phyloP scores from a whole-genome alignment of 768 basidiomycete species.

The Mycena alexandri region DNA sequence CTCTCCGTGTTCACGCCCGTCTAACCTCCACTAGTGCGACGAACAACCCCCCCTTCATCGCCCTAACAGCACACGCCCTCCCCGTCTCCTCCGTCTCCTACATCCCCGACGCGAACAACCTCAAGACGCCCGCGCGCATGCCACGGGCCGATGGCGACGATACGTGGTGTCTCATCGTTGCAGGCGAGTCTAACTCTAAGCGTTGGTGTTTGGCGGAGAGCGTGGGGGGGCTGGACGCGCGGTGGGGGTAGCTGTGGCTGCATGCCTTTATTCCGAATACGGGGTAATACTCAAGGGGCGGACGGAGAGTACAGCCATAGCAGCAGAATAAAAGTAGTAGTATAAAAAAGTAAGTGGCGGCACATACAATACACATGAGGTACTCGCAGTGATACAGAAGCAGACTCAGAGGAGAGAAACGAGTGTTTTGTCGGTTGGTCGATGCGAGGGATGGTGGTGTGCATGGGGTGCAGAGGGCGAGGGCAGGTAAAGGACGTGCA shows the following conservation, averaged over 20 bases:
- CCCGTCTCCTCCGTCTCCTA: slow-evolving; percentile 65
- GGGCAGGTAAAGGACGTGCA: too few species aligned
- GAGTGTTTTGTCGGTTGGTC: slow-evolving; percentile 8
- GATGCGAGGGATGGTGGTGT: too few species aligned
- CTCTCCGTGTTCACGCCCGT: neutral
- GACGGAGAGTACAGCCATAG: too few species aligned
- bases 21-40: neutral
- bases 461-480: too few species aligned
- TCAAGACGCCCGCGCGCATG: slow-evolving; percentile 53
- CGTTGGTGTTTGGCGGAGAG: slow-evolving; percentile 63
- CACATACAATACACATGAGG: slow-evolving; percentile 37
- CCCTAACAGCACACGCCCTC: slow-evolving; percentile 59
- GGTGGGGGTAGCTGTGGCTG: slow-evolving; percentile 49
- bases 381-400: slow-evolving; percentile 29
- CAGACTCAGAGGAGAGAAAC: slow-evolving; percentile 28
- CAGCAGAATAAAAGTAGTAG: slow-evolving; percentile 28
- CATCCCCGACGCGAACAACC: too few species aligned
- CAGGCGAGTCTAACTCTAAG: slow-evolving; percentile 40
- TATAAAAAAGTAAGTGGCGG: slow-evolving; percentile 31
- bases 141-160: slow-evolving; percentile 67
- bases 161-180: slow-evolving; percentile 60
- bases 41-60: slow-evolving; percentile 51
- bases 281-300: too few species aligned
- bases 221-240: slow-evolving; percentile 52
- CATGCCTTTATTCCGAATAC: neutral